Conservation (phyloP, 2,329 filamentous ascomycete species). For the Pestalotiopsis sp. region DNA sequence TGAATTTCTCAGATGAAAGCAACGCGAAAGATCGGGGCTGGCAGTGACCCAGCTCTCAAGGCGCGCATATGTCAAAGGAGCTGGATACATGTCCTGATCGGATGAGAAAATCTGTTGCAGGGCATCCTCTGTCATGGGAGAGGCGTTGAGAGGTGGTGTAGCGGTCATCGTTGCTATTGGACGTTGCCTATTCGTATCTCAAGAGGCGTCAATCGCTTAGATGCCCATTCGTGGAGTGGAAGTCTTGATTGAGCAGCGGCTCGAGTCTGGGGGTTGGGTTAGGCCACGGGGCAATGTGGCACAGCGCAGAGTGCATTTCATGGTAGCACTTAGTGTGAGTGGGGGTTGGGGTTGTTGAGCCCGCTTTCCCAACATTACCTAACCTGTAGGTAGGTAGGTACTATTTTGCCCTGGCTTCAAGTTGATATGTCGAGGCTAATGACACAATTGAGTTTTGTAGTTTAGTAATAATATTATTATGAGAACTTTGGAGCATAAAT, state of each 20-base stretch:
- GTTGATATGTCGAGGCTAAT: no score
- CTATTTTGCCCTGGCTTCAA: no score
- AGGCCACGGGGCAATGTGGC: not conserved
- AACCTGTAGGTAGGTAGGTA: no score
- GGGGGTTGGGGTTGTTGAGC: not conserved
- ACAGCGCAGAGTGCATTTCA: no score
- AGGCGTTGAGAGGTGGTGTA: not conserved
- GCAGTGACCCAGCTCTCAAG: constrained; percentile 31
- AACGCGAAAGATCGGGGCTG: constrained; percentile 29
- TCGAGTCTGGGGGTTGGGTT: not conserved
- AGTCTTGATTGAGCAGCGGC: not conserved
- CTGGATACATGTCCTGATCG: constrained; percentile 38
- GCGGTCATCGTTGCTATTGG: not conserved
- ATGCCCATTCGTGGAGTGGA: not conserved
- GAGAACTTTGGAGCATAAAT: no score
- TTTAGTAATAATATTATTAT: no score
- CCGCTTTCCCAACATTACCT: not conserved
- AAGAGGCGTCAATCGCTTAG: not conserved
- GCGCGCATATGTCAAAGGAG: constrained; percentile 30
- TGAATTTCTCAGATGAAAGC: constrained; percentile 18
- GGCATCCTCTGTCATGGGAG: constrained; percentile 19
- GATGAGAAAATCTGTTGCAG: constrained; percentile 28
- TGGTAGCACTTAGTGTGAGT: not conserved
- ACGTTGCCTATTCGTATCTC: not conserved
- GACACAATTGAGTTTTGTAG: no score